phyloP scores from a whole-genome alignment of 1,284 basidiomycete species.

The Leccinum subspadiceum region DNA sequence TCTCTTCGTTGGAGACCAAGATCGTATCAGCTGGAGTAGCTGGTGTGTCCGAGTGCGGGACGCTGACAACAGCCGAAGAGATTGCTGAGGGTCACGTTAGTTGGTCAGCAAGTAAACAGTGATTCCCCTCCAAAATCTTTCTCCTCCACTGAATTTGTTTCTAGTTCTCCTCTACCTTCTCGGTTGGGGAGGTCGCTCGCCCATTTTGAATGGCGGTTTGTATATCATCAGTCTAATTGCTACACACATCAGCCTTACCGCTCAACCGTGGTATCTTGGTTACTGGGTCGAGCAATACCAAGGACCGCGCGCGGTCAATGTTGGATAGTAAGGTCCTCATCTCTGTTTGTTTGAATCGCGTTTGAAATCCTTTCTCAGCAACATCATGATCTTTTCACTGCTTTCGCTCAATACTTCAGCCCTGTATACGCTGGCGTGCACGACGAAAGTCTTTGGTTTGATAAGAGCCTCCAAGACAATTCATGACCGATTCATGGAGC shows the following conservation, averaged over 20 bases:
- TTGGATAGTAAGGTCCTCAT: constrained; percentile 27
- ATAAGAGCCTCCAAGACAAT: constrained; percentile 56
- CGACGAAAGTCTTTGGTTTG: constrained; percentile 38
- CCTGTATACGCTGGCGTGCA: constrained; percentile 8
- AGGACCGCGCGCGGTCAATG: constrained; percentile 28
- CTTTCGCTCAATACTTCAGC: neutral
- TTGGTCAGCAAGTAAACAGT: constrained; percentile 35
- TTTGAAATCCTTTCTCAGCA: neutral
- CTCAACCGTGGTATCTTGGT: constrained; percentile 53
- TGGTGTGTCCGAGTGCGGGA: constrained; percentile 32
- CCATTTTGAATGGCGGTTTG: constrained; percentile 39
- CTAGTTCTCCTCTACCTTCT: constrained; percentile 36
- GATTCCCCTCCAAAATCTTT: neutral
- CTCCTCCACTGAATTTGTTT: neutral
- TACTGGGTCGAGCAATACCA: constrained; percentile 52
- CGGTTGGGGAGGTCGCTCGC: constrained; percentile 42
- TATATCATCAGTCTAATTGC: constrained; percentile 30
- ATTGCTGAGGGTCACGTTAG: constrained; percentile 58
- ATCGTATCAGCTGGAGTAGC: neutral
- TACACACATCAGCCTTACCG: constrained; percentile 27
- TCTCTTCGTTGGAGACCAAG: neutral
- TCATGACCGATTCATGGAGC: constrained; percentile 54
- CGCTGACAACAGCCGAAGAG: constrained; percentile 61
- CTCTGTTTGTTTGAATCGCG: neutral
- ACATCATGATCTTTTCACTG: constrained; percentile 3